Evolutionary conservation across 1,284 basidiomycete species (phyloP), one percentile per base, ranked within the genome.

Genomic region (Pholiota adiposa): DNA sequence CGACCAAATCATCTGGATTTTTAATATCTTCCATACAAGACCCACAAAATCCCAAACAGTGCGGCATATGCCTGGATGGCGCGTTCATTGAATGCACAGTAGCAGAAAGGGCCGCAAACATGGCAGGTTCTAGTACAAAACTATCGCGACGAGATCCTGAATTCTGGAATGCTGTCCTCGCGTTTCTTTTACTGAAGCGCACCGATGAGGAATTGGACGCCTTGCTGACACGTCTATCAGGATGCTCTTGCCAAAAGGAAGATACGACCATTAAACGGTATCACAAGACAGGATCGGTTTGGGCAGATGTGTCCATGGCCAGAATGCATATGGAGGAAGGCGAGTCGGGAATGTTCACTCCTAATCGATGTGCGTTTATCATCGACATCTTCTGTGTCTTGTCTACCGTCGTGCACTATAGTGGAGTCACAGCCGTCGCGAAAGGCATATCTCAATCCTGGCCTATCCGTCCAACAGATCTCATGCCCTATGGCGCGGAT

Each of bases 131-230:
- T 49, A n/a, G n/a, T n/a, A 34, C 36, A 41, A 59, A 27, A 27
- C 3, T 14, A 38, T 51, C 33, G 14, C n/a, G 21, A 1, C 33
- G 18, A 8, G 19, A 36, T 27, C 33, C 36, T 16, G 29, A 36
- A 36, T 36, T 51, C 11, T 51, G 50, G 50, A 14, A 51, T 14
- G 31, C 18, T 11, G 16, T 51, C 14, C 7, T 51, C 19, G 21
- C 19, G 12, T 51, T 51, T 38, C 33, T 51, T 11, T 19, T 51
- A 11, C 7, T 54, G 16, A 44, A 53, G 23, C 49, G 61, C 6
- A 56, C 57, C 18, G 50, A 59, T n/a, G 53, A 59, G n/a, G 53
- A 62, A 33, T n/a, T 59, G 33, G 51, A 56, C 25, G 48, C 43
- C 6, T 18, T 62, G n/a, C 21, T 62, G 23, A 38, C 43, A 3